These are phyloP conservation scores for Lichina pygmaea DNA, from an alignment of 495 filamentous ascomycete species.

Conservation along the genomic window DNA sequence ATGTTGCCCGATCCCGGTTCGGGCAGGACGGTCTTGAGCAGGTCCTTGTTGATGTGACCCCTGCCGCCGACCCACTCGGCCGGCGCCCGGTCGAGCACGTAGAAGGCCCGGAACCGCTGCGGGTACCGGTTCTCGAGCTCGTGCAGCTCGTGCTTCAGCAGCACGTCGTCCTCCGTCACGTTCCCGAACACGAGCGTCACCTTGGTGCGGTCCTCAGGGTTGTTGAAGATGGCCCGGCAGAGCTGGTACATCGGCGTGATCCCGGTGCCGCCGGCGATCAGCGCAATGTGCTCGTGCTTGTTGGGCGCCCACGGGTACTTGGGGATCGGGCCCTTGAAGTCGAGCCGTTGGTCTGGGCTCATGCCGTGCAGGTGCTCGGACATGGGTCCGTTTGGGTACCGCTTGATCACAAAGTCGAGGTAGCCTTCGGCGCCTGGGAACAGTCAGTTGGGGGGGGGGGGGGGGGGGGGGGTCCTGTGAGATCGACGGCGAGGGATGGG, in stretches of 20 bases:
- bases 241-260: constrained; percentile 93
- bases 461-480: background rate
- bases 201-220: constrained; percentile 89
- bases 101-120: constrained; percentile 77
- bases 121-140: constrained; percentile 77
- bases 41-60: constrained; percentile 64
- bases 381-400: constrained; percentile 78
- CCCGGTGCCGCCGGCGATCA: constrained; percentile 85
- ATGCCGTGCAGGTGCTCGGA: constrained; percentile 64
- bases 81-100: constrained; percentile 26
- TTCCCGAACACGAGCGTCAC: constrained; percentile 87
- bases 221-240: constrained; percentile 62
- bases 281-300: constrained; percentile 81
- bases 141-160: constrained; percentile 59
- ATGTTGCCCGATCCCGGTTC: constrained; percentile 64
- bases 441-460: background rate
- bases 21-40: constrained; percentile 75
- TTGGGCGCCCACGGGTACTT: constrained; percentile 84
- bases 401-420: constrained; percentile 76
- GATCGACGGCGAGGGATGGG: background rate
- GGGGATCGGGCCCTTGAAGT: constrained; percentile 82
- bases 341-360: constrained; percentile 48
- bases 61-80: constrained; percentile 35
- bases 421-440: constrained; percentile 31
- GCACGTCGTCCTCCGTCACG: constrained; percentile 58